Base-by-base conservation (phyloP, 73 alveolate species). In the Uronychia binucleata region DNA sequence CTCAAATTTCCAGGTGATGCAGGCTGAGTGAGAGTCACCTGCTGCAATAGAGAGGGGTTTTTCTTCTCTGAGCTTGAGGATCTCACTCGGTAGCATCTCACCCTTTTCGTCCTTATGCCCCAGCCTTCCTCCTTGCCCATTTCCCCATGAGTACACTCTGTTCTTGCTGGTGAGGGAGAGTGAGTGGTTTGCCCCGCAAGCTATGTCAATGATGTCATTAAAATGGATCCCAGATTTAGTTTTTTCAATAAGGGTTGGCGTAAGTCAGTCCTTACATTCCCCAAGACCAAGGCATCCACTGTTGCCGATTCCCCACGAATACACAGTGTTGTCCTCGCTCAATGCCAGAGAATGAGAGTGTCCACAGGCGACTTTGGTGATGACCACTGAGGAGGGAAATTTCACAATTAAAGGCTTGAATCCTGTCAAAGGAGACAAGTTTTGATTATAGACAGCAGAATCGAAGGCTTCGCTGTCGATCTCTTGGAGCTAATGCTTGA, bases 121-220 rank as follows among this genome's bases (percentile, higher is more conserved):
- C 34, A 95, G 88, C 76, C 96, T 86, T 0, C 99, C 99, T 11
- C 97, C 97, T 77, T 91, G 93, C 19, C 96, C 95, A 91, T 96
- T 95, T 29, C 99, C 99, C 99, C 99, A 95, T 28, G 99, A 91
- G 85, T 85, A 95, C 29, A 94, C 85, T 86, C 86, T 78, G 31
- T 95, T 94, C 82, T 93, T 86, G 46, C 77, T 83, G 0, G 96
- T 90, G 34, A 95, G 88, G 0, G 98, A 97, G 1, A 96, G 58
- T 74, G 87, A 86, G 87, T 96, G 99, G n/a, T 77, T 89, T 5
- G 98, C 95, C 31, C 99, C 99, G 86, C 98, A 94, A 31, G 98
- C 90, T 59, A 96, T 95, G 46, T 95, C 94, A 57, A 78, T 91
- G 86, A 95, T 95, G 29, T 89, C 80, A 34, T n/a, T 57, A 75